These are phyloP conservation scores for Eucalyptus marginata DNA, from an alignment of 345 rosid species.

Conservation along the genomic window DNA sequence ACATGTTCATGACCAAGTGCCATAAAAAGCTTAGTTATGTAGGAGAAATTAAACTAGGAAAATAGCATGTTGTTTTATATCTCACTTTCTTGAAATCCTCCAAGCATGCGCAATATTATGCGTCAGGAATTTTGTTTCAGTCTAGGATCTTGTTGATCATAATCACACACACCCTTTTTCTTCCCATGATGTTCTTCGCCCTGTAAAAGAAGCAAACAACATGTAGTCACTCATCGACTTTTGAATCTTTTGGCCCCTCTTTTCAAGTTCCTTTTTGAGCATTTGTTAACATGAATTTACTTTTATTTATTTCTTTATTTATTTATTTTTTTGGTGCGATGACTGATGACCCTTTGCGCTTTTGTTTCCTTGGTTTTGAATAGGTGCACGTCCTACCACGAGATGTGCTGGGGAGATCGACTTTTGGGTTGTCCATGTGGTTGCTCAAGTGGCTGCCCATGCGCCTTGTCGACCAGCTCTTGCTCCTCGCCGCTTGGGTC, in stretches of 20 bases:
- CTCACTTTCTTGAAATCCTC: conserved; percentile 50
- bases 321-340: background rate
- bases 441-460: conserved; percentile 84
- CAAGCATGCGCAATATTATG: conserved; percentile 33
- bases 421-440: conserved; percentile 94
- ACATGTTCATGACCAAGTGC: background rate
- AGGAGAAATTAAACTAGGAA: background rate
- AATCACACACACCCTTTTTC: background rate
- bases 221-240: background rate
- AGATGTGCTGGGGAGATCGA: conserved; percentile 87
- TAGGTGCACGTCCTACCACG: conserved; percentile 96
- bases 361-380: conserved; percentile 3
- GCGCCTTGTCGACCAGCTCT: conserved; percentile 59
- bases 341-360: background rate
- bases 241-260: background rate
- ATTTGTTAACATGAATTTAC: background rate
- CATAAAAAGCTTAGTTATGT: background rate
- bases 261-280: background rate
- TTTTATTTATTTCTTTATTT: background rate
- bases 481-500: conserved; percentile 50
- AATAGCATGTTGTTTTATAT: background rate
- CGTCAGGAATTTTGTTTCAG: background rate
- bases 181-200: background rate
- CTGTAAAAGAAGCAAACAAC: background rate
- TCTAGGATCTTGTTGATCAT: background rate